These are phyloP conservation scores for Papiliotrema terrestris DNA, from an alignment of 1,284 basidiomycete species.

Conservation along the genomic window DNA sequence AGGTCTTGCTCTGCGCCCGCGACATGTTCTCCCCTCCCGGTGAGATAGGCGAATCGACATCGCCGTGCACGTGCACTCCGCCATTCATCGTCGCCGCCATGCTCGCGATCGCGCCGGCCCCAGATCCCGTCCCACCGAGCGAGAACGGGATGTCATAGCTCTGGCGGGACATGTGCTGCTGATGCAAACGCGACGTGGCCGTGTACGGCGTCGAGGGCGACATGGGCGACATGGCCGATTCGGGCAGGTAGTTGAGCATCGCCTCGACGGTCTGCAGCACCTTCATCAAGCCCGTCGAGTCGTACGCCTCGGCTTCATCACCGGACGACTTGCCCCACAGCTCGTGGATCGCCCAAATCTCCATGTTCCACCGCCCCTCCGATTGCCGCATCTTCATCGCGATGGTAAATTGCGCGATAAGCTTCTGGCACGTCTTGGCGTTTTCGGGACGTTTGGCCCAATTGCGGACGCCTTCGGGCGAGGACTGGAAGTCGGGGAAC, in stretches of 20 bases:
- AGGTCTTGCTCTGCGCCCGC: constrained; percentile 17
- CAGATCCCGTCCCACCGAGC: constrained; percentile 31
- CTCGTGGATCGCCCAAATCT: constrained; percentile 62
- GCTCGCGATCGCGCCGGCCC: constrained; percentile 22
- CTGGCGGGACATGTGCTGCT: constrained; percentile 30
- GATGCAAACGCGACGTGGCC: constrained; percentile 40
- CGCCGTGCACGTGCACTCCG: constrained; percentile 23
- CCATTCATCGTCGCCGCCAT: constrained; percentile 43
- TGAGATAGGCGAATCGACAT: constrained; percentile 8
- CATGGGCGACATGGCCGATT: constrained; percentile 57
- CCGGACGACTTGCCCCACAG: constrained; percentile 85
- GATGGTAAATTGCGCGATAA: constrained; percentile 57
- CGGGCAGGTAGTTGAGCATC: constrained; percentile 76
- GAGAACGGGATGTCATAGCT: constrained; percentile 40
- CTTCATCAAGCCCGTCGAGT: constrained; percentile 75
- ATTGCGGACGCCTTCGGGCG: constrained; percentile 66
- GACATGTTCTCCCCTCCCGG: constrained; percentile 20
- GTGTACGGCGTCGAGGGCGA: constrained; percentile 58
- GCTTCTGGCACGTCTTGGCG: constrained; percentile 67
- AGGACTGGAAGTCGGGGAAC: constrained; percentile 57
- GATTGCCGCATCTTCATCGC: constrained; percentile 51
- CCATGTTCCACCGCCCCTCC: constrained; percentile 51
- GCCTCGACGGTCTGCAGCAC: constrained; percentile 86
- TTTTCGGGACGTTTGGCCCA: constrained; percentile 62
- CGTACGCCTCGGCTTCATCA: constrained; percentile 39